A percentile compares a stretch with the other conserved stretches of the same genome.
Evolutionary conservation across 352 stramenopile species (phyloP).

Genomic region (Phytophthora podocarpi): DNA sequence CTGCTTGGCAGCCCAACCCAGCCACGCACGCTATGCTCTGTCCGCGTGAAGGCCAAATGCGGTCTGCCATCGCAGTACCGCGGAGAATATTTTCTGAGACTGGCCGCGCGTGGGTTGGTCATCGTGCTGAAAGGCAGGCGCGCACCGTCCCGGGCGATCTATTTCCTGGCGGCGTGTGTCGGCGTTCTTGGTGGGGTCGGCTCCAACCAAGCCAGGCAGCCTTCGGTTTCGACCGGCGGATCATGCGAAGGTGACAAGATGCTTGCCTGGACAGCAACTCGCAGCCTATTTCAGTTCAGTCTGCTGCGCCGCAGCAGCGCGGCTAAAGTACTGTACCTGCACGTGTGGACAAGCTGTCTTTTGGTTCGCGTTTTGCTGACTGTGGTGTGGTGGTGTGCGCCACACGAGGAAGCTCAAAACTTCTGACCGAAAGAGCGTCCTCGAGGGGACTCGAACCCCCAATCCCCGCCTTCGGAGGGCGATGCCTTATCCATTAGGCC

Average conservation of each 20-base stretch:
- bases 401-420: neutral
- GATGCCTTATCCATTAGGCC: conserved; percentile 75
- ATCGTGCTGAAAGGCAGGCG: neutral
- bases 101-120: neutral
- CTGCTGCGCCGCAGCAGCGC: no score
- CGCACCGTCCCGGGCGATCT: conserved; percentile 1
- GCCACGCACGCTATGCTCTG: no score
- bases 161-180: no score
- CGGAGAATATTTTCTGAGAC: conserved; percentile 14
- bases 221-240: neutral
- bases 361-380: no score
- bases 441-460: conserved; percentile 72
- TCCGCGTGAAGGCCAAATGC: conserved; percentile 4
- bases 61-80: no score
- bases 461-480: conserved; percentile 69
- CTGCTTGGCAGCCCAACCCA: no score
- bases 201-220: neutral
- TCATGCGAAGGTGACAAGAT: neutral
- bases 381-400: conserved; percentile 3
- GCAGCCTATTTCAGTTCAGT: no score
- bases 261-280: no score
- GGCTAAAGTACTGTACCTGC: no score
- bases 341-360: neutral
- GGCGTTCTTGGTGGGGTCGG: conserved; percentile 7
- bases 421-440: conserved; percentile 35